A percentile compares a stretch with the other conserved stretches of the same genome.
Evolutionary conservation across 441 rosid genomes (phyloP).

Genomic region (Eruca vesicaria): DNA sequence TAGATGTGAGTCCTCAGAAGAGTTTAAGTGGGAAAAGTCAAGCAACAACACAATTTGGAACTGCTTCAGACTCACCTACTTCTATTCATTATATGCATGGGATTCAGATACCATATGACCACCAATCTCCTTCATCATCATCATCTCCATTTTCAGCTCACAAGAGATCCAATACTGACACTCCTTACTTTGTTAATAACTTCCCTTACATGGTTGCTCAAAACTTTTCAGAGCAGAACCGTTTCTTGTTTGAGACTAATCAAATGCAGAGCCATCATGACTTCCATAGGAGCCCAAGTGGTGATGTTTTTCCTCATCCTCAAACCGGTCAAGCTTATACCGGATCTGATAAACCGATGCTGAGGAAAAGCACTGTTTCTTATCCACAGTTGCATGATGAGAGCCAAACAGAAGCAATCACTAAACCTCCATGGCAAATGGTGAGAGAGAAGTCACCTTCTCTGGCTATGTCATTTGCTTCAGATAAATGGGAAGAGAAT

Average conservation of each 20-base stretch:
- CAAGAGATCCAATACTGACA: conserved; percentile 39
- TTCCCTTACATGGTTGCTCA: conserved; percentile 37
- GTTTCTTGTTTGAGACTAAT: conserved; percentile 41
- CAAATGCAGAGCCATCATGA: conserved; percentile 36
- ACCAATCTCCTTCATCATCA: conserved; percentile 52
- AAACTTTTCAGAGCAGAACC: conserved; percentile 40
- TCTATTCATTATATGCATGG: conserved; percentile 38
- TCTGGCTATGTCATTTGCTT: background rate
- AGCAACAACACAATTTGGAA: conserved; percentile 46
- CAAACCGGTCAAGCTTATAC: conserved; percentile 31
- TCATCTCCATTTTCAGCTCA: conserved; percentile 44
- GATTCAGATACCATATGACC: conserved; percentile 38
- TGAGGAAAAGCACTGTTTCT: conserved; percentile 55
- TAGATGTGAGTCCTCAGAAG: conserved; percentile 53
- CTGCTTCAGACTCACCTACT: conserved; percentile 54
- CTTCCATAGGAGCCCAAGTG: conserved; percentile 48
- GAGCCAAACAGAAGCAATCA: conserved; percentile 41
- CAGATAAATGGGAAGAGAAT: conserved; percentile 1
- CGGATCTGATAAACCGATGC: conserved; percentile 33
- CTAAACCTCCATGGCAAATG: conserved; percentile 33
- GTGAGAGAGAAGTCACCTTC: conserved; percentile 10
- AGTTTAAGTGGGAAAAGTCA: conserved; percentile 50
- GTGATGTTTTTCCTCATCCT: conserved; percentile 36
- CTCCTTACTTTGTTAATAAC: background rate
- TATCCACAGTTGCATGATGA: conserved; percentile 57